These are phyloP conservation scores for Neopestalotiopsis sp. DNA, from an alignment of 2,329 filamentous ascomycete species.

Conservation along the genomic window DNA sequence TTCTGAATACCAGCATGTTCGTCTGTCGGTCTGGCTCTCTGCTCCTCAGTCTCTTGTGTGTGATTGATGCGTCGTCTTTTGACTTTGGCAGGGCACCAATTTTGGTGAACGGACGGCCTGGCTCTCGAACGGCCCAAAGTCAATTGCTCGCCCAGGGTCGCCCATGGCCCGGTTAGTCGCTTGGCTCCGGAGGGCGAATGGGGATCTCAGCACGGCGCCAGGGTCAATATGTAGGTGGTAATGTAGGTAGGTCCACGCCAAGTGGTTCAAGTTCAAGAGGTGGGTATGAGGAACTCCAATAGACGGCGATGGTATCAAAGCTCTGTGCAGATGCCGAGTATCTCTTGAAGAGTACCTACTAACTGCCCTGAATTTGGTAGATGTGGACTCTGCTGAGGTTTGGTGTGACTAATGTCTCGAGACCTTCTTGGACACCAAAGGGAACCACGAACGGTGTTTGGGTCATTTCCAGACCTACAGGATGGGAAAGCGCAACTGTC, in stretches of 20 bases:
- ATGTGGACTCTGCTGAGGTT: not conserved
- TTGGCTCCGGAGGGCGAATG: slow-evolving; percentile 1
- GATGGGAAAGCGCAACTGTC: not conserved
- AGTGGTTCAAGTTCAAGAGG: not conserved
- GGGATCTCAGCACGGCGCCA: not conserved
- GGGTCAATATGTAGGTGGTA: not conserved
- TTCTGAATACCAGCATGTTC: not conserved
- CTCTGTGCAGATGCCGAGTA: not conserved
- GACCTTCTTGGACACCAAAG: not conserved
- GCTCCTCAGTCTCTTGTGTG: too few relatives aligned
- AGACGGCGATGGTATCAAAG: not conserved
- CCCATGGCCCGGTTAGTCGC: not conserved
- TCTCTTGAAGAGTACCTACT: not conserved
- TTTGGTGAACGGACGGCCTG: not conserved
- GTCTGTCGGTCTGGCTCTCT: too few relatives aligned
- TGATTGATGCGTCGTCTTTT: not conserved
- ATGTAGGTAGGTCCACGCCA: not conserved
- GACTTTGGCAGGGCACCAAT: not conserved
- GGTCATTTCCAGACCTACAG: not conserved
- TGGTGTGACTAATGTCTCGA: not conserved
- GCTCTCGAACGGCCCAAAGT: not conserved
- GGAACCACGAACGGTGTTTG: not conserved
- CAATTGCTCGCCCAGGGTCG: not conserved
- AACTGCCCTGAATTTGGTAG: too few relatives aligned
- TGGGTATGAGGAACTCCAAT: not conserved